Conservation (phyloP, 495 filamentous ascomycete genomes). For the Aspergillus nidulans region DNA sequence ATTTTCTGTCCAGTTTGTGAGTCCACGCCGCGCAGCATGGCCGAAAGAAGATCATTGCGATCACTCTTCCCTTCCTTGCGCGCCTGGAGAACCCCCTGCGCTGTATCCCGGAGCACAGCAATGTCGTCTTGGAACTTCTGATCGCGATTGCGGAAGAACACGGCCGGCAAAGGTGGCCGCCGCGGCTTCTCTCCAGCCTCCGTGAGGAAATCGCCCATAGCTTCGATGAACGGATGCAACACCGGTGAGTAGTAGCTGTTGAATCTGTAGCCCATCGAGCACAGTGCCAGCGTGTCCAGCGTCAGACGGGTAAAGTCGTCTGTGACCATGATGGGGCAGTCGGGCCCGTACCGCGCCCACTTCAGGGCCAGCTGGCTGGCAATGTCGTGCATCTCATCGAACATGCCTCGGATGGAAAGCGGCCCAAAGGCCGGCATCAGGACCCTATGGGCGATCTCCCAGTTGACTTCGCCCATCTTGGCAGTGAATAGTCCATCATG, state of each 20-base stretch:
- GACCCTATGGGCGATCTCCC: constrained; percentile 70
- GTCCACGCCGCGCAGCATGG: constrained; percentile 65
- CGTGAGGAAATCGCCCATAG: constrained; percentile 56
- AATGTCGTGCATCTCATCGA: constrained; percentile 69
- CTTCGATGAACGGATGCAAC: constrained; percentile 61
- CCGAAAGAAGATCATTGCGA: constrained; percentile 66
- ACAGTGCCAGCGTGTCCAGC: constrained; percentile 68
- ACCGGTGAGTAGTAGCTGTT: constrained; percentile 69
- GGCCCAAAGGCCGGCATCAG: constrained; percentile 67
- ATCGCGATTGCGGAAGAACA: constrained; percentile 47
- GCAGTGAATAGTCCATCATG: constrained; percentile 66
- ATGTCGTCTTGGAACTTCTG: constrained; percentile 58
- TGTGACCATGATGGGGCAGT: constrained; percentile 51
- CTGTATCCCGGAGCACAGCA: constrained; percentile 47
- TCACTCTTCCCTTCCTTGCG: constrained; percentile 49
- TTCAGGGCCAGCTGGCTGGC: constrained; percentile 66
- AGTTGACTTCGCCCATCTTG: constrained; percentile 52
- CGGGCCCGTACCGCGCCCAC: constrained; percentile 63
- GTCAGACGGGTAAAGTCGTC: constrained; percentile 76
- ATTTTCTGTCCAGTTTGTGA: constrained; percentile 62
- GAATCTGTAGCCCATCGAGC: constrained; percentile 70
- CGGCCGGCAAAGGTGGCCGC: constrained; percentile 48
- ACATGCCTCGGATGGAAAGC: constrained; percentile 63
- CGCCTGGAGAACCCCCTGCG: constrained; percentile 56
- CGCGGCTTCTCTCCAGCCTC: constrained; percentile 50